These are phyloP conservation scores for Chlorella variabilis DNA, from an alignment of 163 green algal species.

Conservation along the genomic window DNA sequence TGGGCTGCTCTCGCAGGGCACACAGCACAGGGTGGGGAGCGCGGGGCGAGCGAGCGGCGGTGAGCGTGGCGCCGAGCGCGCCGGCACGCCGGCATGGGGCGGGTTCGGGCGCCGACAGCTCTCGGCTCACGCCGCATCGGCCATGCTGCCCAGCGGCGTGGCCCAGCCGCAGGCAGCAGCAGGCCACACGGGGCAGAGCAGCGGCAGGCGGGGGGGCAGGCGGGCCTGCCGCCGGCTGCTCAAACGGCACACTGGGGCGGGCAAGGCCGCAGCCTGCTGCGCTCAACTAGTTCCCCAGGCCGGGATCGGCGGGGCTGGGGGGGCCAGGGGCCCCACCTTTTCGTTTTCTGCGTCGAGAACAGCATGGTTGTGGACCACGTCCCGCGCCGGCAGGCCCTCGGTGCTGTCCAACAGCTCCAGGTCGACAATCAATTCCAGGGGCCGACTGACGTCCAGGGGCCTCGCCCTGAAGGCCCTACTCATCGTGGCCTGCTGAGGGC, in stretches of 20 bases:
- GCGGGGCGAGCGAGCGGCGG: neutral
- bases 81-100: too few relatives aligned
- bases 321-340: conserved; percentile 49
- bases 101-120: too few relatives aligned
- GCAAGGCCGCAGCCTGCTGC: neutral
- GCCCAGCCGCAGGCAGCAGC: too few relatives aligned
- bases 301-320: neutral
- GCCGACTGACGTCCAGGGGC: conserved; percentile 74
- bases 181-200: neutral
- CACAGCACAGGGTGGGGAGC: neutral
- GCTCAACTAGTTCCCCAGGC: neutral
- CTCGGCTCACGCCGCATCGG: too few relatives aligned
- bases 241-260: neutral
- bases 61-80: too few relatives aligned
- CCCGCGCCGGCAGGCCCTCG: conserved; percentile 58
- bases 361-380: conserved; percentile 67
- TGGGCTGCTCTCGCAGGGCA: conserved; percentile 49
- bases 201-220: neutral
- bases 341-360: conserved; percentile 71
- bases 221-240: neutral
- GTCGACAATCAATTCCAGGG: conserved; percentile 70
- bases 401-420: conserved; percentile 73
- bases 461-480: conserved; percentile 62
- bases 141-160: too few relatives aligned
- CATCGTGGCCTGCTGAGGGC: conserved; percentile 11